Conservation (phyloP, 2,329 filamentous ascomycete species). For the Apiospora saccharicola region DNA sequence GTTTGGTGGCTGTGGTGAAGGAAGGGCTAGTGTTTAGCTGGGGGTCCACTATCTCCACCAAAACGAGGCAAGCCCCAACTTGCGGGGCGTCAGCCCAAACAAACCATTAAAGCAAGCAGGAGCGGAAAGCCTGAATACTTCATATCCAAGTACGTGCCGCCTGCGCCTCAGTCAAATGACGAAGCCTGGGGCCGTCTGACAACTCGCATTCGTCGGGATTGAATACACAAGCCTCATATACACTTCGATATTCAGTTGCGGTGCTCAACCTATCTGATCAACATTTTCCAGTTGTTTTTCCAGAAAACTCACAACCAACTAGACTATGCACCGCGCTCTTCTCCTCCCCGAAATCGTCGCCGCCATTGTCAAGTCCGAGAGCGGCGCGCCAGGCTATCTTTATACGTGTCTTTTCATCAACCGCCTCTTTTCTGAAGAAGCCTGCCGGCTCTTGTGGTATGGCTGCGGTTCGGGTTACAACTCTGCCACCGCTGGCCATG, state of each 20-base stretch:
- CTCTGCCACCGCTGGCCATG: slow-evolving; percentile 17
- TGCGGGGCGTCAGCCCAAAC: neutral
- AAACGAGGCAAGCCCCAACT: neutral
- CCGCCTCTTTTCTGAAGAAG: neutral
- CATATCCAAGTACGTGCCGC: neutral
- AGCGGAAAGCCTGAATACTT: neutral
- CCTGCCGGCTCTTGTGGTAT: slow-evolving; percentile 8
- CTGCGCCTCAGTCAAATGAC: neutral
- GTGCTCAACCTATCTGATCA: too few species aligned
- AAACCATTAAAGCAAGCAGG: neutral
- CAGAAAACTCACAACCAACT: neutral
- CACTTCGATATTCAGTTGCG: neutral
- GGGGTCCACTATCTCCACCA: neutral
- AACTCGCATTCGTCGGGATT: neutral
- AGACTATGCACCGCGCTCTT: neutral
- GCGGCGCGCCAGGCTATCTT: slow-evolving; percentile 5
- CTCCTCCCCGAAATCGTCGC: slow-evolving; percentile 22
- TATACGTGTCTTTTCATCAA: slow-evolving; percentile 9
- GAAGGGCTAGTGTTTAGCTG: neutral
- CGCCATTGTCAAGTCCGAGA: slow-evolving; percentile 5
- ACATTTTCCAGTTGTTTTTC: too few species aligned
- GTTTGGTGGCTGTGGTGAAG: neutral
- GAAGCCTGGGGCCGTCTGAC: neutral
- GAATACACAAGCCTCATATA: neutral
- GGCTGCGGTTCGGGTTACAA: slow-evolving; percentile 11